These are phyloP conservation scores for Tilletia indica DNA, from an alignment of 1,284 basidiomycete genomes.

Conservation along the genomic window DNA sequence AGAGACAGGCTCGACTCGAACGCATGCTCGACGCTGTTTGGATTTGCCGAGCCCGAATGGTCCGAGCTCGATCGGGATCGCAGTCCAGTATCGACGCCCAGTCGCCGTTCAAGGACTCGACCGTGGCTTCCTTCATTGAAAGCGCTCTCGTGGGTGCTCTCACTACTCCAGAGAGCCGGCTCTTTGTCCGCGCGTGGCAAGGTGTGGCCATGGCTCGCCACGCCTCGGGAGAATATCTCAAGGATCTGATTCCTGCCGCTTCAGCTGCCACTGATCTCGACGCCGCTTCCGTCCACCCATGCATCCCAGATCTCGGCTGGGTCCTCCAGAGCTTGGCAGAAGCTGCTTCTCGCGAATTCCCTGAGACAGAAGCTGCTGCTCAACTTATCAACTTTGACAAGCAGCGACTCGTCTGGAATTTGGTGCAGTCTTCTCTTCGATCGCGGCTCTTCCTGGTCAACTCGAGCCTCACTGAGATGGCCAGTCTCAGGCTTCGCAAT, in stretches of 20 bases:
- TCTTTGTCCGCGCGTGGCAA: conserved; percentile 49
- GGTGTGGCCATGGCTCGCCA: conserved; percentile 35
- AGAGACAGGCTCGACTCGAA: conserved; percentile 38
- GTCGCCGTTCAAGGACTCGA: conserved; percentile 40
- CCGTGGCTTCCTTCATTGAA: conserved; percentile 50
- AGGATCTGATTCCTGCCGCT: conserved; percentile 19
- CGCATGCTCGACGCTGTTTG: conserved; percentile 49
- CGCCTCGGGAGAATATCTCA: conserved; percentile 33
- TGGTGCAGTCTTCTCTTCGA: conserved; percentile 41
- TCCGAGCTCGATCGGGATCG: conserved; percentile 19
- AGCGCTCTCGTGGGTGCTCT: conserved; percentile 44
- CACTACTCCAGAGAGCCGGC: conserved; percentile 41
- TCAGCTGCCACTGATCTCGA: not conserved
- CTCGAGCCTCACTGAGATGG: conserved; percentile 35
- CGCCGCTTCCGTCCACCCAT: conserved; percentile 15
- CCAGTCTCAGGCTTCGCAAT: conserved; percentile 37
- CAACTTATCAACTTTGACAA: conserved; percentile 48
- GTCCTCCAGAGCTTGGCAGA: conserved; percentile 46
- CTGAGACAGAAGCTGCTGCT: conserved; percentile 25
- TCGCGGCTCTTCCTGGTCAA: conserved; percentile 24
- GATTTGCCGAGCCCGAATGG: conserved; percentile 49
- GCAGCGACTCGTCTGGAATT: conserved; percentile 40
- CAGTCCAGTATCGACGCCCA: conserved; percentile 21
- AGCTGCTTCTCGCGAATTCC: conserved; percentile 27
- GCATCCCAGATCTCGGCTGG: conserved; percentile 52